Conservation (phyloP, 441 rosid genomes). For the Capsella rubella region DNA sequence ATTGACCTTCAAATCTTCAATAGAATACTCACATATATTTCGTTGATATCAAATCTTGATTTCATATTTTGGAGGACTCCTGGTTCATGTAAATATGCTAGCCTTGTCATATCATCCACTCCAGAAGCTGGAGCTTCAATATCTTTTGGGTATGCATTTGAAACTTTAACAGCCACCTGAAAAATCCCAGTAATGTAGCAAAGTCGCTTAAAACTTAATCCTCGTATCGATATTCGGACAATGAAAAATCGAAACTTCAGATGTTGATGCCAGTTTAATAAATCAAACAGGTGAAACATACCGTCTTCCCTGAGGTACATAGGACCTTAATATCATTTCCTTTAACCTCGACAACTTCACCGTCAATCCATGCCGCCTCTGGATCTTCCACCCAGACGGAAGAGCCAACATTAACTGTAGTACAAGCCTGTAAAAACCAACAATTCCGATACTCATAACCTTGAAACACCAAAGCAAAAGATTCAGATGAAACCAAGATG, state of each 20-base stretch:
- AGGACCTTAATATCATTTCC: constrained; percentile 77
- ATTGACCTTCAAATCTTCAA: constrained; percentile 17
- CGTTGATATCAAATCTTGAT: constrained; percentile 94
- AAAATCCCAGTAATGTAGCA: constrained; percentile 24
- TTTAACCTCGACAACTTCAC: constrained; percentile 74
- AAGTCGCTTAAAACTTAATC: background rate
- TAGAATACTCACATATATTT: constrained; percentile 75
- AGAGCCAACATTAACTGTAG: constrained; percentile 70
- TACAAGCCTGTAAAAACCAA: constrained; percentile 48
- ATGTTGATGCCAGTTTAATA: background rate
- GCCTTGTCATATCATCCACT: constrained; percentile 98
- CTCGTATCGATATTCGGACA: background rate
- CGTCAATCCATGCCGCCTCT: constrained; percentile 91
- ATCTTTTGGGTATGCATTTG: constrained; percentile 81
- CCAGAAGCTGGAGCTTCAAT: constrained; percentile 87
- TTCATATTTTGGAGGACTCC: constrained; percentile 93
- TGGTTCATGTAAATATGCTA: constrained; percentile 96
- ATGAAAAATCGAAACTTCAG: background rate
- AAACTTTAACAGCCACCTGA: constrained; percentile 75
- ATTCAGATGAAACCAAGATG: background rate
- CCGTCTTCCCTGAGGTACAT: constrained; percentile 86
- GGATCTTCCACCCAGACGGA: constrained; percentile 93
- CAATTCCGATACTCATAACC: background rate
- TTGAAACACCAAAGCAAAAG: background rate
- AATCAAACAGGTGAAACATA: constrained; percentile 43